phyloP scores from a whole-genome alignment of 441 rosid genomes.

The Heliophila coronopifolia region DNA sequence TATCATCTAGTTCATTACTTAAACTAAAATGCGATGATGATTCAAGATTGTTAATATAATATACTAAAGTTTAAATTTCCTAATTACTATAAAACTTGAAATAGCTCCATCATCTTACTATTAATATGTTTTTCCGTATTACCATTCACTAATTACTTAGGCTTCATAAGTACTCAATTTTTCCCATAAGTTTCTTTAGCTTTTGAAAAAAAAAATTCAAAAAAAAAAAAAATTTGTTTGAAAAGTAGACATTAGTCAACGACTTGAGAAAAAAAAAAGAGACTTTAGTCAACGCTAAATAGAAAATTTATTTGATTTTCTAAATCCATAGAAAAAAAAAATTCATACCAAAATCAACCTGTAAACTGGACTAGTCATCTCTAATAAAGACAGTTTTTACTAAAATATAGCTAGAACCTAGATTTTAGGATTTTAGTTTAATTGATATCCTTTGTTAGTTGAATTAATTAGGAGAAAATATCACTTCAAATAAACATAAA shows the following conservation, averaged over 20 bases:
- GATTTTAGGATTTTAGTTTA: too few species aligned
- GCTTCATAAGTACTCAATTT: not conserved
- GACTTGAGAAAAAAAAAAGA: not conserved
- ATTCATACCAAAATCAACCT: slow-evolving; percentile 21
- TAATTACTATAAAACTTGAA: not conserved
- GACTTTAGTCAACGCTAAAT: not conserved
- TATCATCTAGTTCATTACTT: too few species aligned
- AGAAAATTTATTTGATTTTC: too few species aligned
- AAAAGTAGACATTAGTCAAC: too few species aligned
- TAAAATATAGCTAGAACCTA: too few species aligned
- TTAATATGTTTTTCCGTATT: not conserved
- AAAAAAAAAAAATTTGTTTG: too few species aligned
- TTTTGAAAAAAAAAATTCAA: too few species aligned
- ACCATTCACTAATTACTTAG: not conserved
- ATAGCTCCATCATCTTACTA: slow-evolving; percentile 5
- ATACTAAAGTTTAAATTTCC: not conserved
- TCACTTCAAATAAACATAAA: too few species aligned
- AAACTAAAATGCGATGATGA: too few species aligned
- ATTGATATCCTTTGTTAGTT: too few species aligned
- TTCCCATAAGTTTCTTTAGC: not conserved
- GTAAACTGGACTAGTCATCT: slow-evolving; percentile 11
- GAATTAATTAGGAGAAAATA: too few species aligned
- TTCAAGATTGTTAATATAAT: slow-evolving; percentile 7
- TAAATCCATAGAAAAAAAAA: not conserved
- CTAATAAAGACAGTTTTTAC: too few species aligned